Evolutionary conservation across 1,284 basidiomycete species (phyloP).

Genomic region (Ustilago esculenta): DNA sequence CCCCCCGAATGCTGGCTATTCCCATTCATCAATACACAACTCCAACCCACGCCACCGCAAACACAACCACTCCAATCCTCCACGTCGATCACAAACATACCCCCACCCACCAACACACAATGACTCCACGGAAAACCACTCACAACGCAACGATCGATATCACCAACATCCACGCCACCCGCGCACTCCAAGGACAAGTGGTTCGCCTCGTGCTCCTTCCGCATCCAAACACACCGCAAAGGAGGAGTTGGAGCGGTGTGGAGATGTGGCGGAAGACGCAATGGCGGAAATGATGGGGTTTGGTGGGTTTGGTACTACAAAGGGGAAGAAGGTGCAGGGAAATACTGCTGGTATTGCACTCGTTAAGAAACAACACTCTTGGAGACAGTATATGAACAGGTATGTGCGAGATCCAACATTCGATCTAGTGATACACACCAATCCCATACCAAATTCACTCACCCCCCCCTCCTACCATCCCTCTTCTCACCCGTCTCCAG

Average conservation of each 20-base stretch:
- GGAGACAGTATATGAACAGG: constrained; percentile 97
- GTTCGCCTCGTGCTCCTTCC: constrained; percentile 1
- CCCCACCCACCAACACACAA: too few relatives aligned
- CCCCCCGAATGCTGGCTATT: too few relatives aligned
- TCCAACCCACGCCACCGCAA: too few relatives aligned
- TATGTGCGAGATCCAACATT: too few relatives aligned
- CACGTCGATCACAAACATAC: too few relatives aligned
- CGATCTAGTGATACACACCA: too few relatives aligned
- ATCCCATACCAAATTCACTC: too few relatives aligned
- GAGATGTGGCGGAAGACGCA: constrained; percentile 57
- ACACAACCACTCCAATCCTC: too few relatives aligned
- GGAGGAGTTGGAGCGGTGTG: constrained; percentile 14
- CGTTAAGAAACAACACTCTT: constrained; percentile 88
- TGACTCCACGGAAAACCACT: too few relatives aligned
- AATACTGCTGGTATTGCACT: constrained; percentile 71
- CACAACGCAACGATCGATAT: too few relatives aligned
- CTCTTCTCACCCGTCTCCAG: constrained; percentile 15
- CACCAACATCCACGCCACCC: too few relatives aligned
- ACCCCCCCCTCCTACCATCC: background rate
- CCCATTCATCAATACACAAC: too few relatives aligned
- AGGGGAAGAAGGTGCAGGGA: constrained; percentile 79
- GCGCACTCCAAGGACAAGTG: constrained; percentile 5
- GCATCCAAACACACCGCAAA: background rate
- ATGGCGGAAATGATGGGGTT: constrained; percentile 94
- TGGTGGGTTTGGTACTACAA: constrained; percentile 85